Evolutionary conservation across 768 basidiomycete genomes (phyloP).

Genomic region (Suillus variegatus): DNA sequence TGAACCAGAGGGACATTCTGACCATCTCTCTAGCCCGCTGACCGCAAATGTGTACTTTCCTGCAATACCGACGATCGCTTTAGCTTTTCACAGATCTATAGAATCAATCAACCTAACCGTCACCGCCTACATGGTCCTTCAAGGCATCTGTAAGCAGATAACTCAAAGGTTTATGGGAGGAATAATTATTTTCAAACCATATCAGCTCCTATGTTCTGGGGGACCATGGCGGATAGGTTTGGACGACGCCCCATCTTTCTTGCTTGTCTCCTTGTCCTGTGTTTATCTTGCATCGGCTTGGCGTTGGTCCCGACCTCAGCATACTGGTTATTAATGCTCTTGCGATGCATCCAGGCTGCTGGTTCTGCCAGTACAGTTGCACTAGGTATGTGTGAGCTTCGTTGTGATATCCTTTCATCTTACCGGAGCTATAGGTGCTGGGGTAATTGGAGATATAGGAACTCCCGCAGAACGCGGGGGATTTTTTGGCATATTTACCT

Average conservation of each 20-base stretch:
- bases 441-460: constrained; percentile 79
- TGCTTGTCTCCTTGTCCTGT: constrained; percentile 61
- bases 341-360: constrained; percentile 79
- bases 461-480: constrained; percentile 71
- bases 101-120: constrained; percentile 82
- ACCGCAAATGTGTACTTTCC: constrained; percentile 82
- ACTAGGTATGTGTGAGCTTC: constrained; percentile 45
- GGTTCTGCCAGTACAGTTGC: constrained; percentile 82
- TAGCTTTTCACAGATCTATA: constrained; percentile 58
- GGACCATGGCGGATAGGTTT: constrained; percentile 63
- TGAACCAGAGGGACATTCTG: neutral
- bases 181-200: neutral
- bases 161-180: neutral
- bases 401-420: neutral
- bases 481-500: constrained; percentile 65
- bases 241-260: constrained; percentile 69
- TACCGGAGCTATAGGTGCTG: constrained; percentile 49
- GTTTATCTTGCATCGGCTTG: constrained; percentile 64
- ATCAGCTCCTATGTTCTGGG: constrained; percentile 59
- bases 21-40: constrained; percentile 48
- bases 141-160: constrained; percentile 41
- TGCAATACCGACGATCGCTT: constrained; percentile 68
- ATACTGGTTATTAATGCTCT: constrained; percentile 78
- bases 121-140: constrained; percentile 57
- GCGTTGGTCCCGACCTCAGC: constrained; percentile 55